phyloP scores from a whole-genome alignment of 2,329 filamentous ascomycete genomes.

The Stemphylium vesicarium region DNA sequence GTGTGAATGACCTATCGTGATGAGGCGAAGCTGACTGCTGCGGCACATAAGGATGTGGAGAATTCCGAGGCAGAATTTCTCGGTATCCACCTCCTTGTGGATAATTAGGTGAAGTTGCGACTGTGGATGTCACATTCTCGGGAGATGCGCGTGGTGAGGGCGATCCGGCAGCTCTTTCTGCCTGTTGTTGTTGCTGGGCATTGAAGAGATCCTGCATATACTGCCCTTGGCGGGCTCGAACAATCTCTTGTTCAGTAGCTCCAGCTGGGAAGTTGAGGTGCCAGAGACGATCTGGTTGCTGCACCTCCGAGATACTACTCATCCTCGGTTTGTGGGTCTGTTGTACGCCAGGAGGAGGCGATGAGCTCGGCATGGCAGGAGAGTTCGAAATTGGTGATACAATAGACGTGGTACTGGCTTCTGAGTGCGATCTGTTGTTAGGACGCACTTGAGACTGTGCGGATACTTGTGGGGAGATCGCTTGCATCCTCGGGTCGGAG shows the following conservation, averaged over 20 bases:
- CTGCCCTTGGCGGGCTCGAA: conserved; percentile 45
- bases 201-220: conserved; percentile 44
- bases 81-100: conserved; percentile 38
- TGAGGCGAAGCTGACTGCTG: conserved; percentile 17
- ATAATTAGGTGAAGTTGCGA: conserved; percentile 17
- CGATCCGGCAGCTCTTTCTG: conserved; percentile 38
- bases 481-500: conserved; percentile 40
- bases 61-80: conserved; percentile 43
- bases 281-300: conserved; percentile 40
- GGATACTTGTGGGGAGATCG: conserved; percentile 43
- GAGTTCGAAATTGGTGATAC: conserved; percentile 41
- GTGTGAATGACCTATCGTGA: conserved; percentile 14
- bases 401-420: conserved; percentile 36
- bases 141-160: conserved; percentile 39
- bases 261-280: conserved; percentile 44
- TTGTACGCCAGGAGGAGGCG: conserved; percentile 22
- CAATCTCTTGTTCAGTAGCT: conserved; percentile 46
- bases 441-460: conserved; percentile 34
- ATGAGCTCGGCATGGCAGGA: conserved; percentile 20
- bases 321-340: conserved; percentile 38
- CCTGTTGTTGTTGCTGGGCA: conserved; percentile 41
- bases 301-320: conserved; percentile 45
- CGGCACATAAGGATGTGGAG: conserved; percentile 35
- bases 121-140: conserved; percentile 26
- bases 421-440: conserved; percentile 34